Evolutionary conservation across 176 grass and related monocot genomes (phyloP), one percentile per base, ranked within the genome.

Genomic region (Chloris gayana): DNA sequence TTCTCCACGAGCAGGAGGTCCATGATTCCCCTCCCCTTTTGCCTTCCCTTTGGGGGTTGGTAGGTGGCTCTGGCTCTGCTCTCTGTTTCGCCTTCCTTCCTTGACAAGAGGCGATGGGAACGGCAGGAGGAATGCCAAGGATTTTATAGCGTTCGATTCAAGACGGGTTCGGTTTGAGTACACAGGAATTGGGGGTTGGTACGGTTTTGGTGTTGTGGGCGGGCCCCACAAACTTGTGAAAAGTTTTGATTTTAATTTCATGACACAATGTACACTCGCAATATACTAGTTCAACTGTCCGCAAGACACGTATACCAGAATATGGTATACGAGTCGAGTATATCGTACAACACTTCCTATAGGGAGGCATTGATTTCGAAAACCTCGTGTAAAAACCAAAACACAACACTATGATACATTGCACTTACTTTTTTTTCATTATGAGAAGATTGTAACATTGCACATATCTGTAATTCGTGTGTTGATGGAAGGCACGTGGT

Each of bases 1-100:
- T 94, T 97, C 87, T 97, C 94, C 15, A 97, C 49, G 45, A 97
- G 74, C 41, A 51, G 27, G 15, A 90, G 76, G 81, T 97, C 91
- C 94, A 94, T 94, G 13, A 24, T 47, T 0, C 1, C 2, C 22
- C 4, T 4, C 2, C 54, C 25, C 58, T 13, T 11, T 21, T 6
- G 51, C 1, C 2, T n/a, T 10, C 53, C 53, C 21, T 7, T 59
- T 61, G 2, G 21, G 22, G 37, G 35, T 37, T 4, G 41, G 61
- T 61, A 60, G 70, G 51, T 68, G 71, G 19, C 0, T 62, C 39
- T 78, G 61, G 62, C 38, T 34, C 19, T 25, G 1, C 60, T 14
- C 26, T 26, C 26, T 62, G 82, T 4, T 11, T 22, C 17, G 22
- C 22, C 54, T 57, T n/a, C 22, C 54, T 57, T n/a, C 9, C 9